Percentiles rank a stretch among this genome's conserved stretches.
Evolutionary conservation across 176 grass and related monocot species (phyloP).

Genomic region (Zoysia pacifica): DNA sequence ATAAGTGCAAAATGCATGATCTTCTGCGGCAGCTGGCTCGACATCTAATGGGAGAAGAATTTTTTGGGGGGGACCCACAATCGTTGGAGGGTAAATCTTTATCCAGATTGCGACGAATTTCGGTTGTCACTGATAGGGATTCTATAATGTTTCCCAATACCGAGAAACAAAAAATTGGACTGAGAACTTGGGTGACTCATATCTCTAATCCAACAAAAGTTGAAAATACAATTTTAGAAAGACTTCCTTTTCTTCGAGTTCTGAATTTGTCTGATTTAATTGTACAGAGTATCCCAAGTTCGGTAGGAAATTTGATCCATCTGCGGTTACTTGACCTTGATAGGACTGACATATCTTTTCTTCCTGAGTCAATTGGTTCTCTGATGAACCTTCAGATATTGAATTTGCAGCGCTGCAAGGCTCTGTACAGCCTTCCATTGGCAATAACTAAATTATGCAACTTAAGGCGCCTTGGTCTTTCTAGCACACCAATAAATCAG

Average conservation of each 20-base stretch:
- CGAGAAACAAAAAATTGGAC: not conserved
- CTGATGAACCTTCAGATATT: slow-evolving; percentile 32
- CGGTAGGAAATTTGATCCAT: slow-evolving; percentile 1
- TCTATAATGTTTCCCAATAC: not conserved
- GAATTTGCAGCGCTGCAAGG: not conserved
- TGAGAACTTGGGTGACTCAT: not conserved
- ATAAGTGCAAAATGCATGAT: not conserved
- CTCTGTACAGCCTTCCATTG: not conserved
- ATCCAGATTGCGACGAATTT: not conserved
- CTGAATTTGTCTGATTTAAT: not conserved
- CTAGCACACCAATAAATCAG: not conserved
- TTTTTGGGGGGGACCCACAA: not conserved
- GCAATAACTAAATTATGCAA: not conserved
- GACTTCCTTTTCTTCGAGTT: not conserved
- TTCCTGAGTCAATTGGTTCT: slow-evolving; percentile 8
- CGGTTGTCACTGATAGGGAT: not conserved
- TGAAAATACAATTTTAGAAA: not conserved
- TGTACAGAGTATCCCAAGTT: not conserved
- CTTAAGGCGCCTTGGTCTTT: not conserved
- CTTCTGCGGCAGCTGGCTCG: not conserved
- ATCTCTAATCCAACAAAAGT: not conserved
- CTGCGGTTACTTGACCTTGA: not conserved
- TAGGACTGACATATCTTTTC: not conserved
- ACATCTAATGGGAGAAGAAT: not conserved
- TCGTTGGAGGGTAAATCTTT: not conserved